Base-by-base conservation (phyloP, 441 rosid genomes). In the Adansonia rubrostipa region DNA sequence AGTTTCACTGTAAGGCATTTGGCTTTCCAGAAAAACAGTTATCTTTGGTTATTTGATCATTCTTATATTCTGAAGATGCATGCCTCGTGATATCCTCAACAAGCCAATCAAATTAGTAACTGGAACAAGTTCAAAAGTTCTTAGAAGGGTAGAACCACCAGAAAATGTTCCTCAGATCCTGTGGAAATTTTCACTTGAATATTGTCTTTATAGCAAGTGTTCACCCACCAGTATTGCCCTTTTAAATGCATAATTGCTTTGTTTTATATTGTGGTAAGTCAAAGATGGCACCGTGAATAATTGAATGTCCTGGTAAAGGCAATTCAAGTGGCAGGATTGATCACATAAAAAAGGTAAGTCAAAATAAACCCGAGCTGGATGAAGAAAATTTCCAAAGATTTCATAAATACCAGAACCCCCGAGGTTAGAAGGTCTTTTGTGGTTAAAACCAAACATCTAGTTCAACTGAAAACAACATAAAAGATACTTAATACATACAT, bases 11-110 rank as follows among this genome's bases (percentile, higher is more conserved):
- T 22, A 57, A 15, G 68, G 62, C 51, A 51, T 10, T 66, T 66
- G 17, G 71, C 71, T 66, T 17, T 66, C 44, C 71, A 66, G 71
- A 45, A 66, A 24, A 48, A 64, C 36, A 69, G 64, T 50, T 63
- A 19, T 19, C 40, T 69, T 22, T 24, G 36, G 73, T 20, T 11
- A 33, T 4, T 61, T 61, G 66, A 61, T 61, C 40, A 61, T 24
- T 24, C 42, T 11, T 8, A 61, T 24, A 5, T 24, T 28, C n/a
- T 61, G 15, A 61, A 24, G n/a, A 61, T 61, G 5, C 42, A 61
- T 61, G 42, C 42, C n/a, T 61, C 42, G 28, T 28, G 67, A 40
- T 24, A 61, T 61, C 65, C 14, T 61, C 24, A 28, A 33, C 17
- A 33, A 24, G 24, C 20, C 24, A 17, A 40, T 65, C 11, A 50